phyloP scores from a whole-genome alignment of 176 grass and related monocot genomes.

The Phoenix dactylifera region DNA sequence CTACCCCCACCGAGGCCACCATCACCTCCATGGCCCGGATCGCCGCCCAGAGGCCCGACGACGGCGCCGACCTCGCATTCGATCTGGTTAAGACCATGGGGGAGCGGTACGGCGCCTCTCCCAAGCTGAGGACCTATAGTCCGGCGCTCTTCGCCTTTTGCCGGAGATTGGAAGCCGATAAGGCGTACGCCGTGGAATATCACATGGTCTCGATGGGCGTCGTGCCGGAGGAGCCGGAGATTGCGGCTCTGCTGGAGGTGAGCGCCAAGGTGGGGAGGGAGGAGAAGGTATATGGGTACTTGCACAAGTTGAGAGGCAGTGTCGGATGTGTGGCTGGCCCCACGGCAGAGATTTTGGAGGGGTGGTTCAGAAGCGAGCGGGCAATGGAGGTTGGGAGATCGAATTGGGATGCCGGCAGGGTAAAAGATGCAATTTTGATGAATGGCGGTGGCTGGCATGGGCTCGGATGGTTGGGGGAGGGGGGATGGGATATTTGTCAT shows the following conservation, averaged over 20 bases:
- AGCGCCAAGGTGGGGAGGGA: conserved; percentile 34
- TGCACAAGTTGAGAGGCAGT: conserved; percentile 51
- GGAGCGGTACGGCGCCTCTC: conserved; percentile 44
- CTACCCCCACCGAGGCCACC: conserved; percentile 25
- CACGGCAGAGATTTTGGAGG: conserved; percentile 31
- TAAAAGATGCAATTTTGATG: conserved; percentile 37
- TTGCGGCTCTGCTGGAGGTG: conserved; percentile 41
- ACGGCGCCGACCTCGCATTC: conserved; percentile 51
- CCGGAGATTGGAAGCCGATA: conserved; percentile 31
- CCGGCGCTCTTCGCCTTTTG: conserved; percentile 57
- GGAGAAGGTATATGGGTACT: conserved; percentile 63
- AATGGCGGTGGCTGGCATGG: conserved; percentile 71
- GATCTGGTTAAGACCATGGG: conserved; percentile 51
- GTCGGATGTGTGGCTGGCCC: conserved; percentile 25
- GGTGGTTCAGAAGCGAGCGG: conserved; percentile 42
- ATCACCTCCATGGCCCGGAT: conserved; percentile 38
- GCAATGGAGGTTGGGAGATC: conserved; percentile 6
- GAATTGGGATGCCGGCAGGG: conserved; percentile 21
- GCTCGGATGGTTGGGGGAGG: conserved; percentile 45
- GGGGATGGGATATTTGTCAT: conserved; percentile 47
- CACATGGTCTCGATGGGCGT: conserved; percentile 55
- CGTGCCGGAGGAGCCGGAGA: conserved; percentile 55
- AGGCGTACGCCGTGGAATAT: conserved; percentile 47
- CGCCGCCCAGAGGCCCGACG: conserved; percentile 12
- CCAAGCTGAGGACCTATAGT: conserved; percentile 67